Base-by-base conservation (phyloP, 1,284 basidiomycete species). In the Malassezia cuniculi region DNA sequence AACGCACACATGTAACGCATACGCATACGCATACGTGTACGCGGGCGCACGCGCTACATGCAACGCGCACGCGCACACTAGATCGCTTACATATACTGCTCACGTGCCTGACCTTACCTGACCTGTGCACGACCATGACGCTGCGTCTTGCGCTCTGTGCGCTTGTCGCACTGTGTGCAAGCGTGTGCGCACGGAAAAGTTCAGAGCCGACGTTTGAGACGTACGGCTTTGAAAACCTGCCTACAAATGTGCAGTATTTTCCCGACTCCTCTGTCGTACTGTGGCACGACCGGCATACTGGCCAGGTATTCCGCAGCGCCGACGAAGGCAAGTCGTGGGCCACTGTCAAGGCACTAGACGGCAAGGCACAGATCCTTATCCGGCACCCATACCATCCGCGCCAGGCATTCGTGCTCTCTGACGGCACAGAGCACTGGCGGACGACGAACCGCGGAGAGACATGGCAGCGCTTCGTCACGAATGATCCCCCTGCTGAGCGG, bases 281-380 rank as follows among this genome's bases (percentile, higher is more conserved):
- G 36, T 86, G 84, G 60, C 83, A 87, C 65, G 87, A 95, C 68
- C 69, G 76, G 1, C 57, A 75, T 14, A 71, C 75, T 9, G 76
- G 80, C 8, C 73, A 77, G 41, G 73, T 95, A 6, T 78, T 78
- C 57, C 75, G 87, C 5, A 89, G 85, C 3, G 71, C 74, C n/a
- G 78, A 95, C 61, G 90, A 97, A 70, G 90, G 90, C 35, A 86
- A 80, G 69, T 69, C 70, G 0, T 95, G 87, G 86, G 68, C 66
- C 1, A 66, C 60, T 34, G 77, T 81, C 34, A n/a, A n/a, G n/a
- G n/a, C n/a, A n/a, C n/a, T n/a, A n/a, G 69, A 74, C 0, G 77
- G 73, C 31, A 76, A 90, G 32, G 79, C 82, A 1, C 59, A 72
- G 6, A 77, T 82, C 71, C 77, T 95, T 36, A 72, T 95, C 40